Evolutionary conservation across 1,284 basidiomycete species (phyloP), one percentile per base, ranked within the genome.

Genomic region (Tylopilus sp.): DNA sequence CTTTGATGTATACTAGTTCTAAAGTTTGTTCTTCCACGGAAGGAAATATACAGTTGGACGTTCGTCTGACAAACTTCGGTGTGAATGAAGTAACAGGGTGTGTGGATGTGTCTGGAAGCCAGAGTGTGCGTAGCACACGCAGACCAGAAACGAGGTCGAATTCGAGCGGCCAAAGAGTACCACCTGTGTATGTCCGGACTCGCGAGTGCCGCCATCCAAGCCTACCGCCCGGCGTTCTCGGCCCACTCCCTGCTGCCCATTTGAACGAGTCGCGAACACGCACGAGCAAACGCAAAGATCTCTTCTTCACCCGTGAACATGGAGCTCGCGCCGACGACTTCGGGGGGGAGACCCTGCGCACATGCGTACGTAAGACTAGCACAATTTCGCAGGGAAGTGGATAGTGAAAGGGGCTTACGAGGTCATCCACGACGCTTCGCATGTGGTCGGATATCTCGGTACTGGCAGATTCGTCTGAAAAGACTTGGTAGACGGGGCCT

Each of bases 261-360:
- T 69, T 96, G 85, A 30, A 91, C 87, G 24, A 96, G 73, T 44
- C 93, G 78, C 28, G 90, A 93, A 62, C 93, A 94, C 33, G 92
- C 94, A 44, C 94, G 78, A 10, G 92, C 93, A 67, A 95, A 97
- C 1, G 94, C 94, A 66, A 97, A 96, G 7, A 95, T 66, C 69
- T 97, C 94, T 68, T 96, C 94, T 62, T 96, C 92, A 4, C 92
- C 91, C 0, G 84, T 85, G 66, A 96, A 97, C 70, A 97, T 88
- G 20, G 91, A 87, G 50, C 87, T 88, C 2, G 77, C 75, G 24
- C 91, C 89, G 15, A 94, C 83, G 21, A 80, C 73, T 21, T 90
- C 82, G 14, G 78, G 75, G 3, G 83, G 77, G 2, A 94, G 72
- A n/a, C 91, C 90, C 88, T 93, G 63, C 26, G 33, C 26, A 21